Base-by-base conservation (phyloP, 441 rosid genomes). In the Cnidoscolus chayamansa region DNA sequence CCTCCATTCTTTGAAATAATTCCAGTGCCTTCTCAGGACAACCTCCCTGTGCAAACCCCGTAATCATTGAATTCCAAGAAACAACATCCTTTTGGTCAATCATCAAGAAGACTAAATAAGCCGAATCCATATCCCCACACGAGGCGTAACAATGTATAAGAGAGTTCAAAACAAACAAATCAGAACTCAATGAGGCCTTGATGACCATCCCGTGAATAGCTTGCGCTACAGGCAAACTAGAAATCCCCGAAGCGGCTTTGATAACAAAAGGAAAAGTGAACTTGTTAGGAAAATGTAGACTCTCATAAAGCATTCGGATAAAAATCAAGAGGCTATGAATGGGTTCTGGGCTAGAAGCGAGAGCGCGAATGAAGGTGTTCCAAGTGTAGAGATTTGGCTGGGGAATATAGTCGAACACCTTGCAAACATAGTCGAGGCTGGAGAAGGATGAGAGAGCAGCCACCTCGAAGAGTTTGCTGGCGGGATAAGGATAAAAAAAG, bases 31-130 rank as follows among this genome's bases (percentile, higher is more conserved):
- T 77, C 17, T 82, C 85, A 0, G 88, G 83, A 79, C 51, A 64
- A 50, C 88, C 89, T 53, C 81, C 83, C 7, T 81, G 87, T 31
- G 72, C 88, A 72, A 85, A 87, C 30, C 87, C 90, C 0, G 79
- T 77, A 68, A 88, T 87, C 88, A 90, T 85, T 3, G 96, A 84
- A 57, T 86, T 87, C 93, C 96, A 90, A 1, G 92, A 87, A 67
- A 88, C 89, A 63, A 86, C 86, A 58, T 90, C 93, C 19, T 86
- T 88, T 58, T 76, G 77, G 66, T 60, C 67, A 45, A 81, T 84
- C 77, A 74, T 85, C 53, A 66, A 51, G 20, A 90, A 90, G 47
- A 86, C 88, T 63, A 81, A 74, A 79, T 79, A 78, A 3, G 92
- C 89, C 0, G 78, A 77, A 80, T 84, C 92, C 65, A 86, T 70